A percentile compares a stretch with the other conserved stretches of the same genome.
Evolutionary conservation across 768 basidiomycete genomes (phyloP).

Genomic region (Collybia mongolica): DNA sequence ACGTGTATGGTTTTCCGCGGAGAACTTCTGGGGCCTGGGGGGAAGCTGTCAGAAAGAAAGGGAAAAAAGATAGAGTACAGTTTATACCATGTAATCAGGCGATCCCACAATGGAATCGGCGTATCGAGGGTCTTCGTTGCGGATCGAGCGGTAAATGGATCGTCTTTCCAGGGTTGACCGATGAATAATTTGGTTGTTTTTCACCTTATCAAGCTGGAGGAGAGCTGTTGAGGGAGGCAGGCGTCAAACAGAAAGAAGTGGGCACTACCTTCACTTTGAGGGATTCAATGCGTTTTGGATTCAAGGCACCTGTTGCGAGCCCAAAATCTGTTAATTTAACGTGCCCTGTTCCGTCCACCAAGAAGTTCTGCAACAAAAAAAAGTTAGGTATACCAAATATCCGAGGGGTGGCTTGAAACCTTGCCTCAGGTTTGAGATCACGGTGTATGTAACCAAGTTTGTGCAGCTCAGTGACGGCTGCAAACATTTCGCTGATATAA

Average conservation of each 20-base stretch:
- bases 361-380: conserved; percentile 75
- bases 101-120: conserved; percentile 98
- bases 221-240: not conserved
- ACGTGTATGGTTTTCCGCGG: conserved; percentile 91
- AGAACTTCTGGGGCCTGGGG: conserved; percentile 80
- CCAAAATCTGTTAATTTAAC: conserved; percentile 99
- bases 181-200: conserved; percentile 86
- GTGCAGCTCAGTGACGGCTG: conserved; percentile 89
- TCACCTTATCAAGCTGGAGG: conserved; percentile 88
- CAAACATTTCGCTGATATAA: conserved; percentile 99
- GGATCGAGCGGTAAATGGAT: conserved; percentile 90
- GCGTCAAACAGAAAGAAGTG: not conserved
- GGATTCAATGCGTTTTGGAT: conserved; percentile 92
- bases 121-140: conserved; percentile 87
- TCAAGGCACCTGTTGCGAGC: conserved; percentile 92
- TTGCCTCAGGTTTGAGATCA: conserved; percentile 94
- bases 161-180: conserved; percentile 93
- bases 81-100: conserved; percentile 90
- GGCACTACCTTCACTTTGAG: conserved; percentile 80
- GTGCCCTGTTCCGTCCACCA: conserved; percentile 93
- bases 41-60: not conserved
- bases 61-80: not conserved
- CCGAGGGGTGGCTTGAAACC: conserved; percentile 10
- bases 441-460: conserved; percentile 98
- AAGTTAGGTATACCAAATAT: not conserved